A percentile compares a stretch with the other conserved stretches of the same genome.
These are phyloP conservation scores for Lycium ferocissimum DNA, from an alignment of 257 asterid genomes.

Conservation along the genomic window DNA sequence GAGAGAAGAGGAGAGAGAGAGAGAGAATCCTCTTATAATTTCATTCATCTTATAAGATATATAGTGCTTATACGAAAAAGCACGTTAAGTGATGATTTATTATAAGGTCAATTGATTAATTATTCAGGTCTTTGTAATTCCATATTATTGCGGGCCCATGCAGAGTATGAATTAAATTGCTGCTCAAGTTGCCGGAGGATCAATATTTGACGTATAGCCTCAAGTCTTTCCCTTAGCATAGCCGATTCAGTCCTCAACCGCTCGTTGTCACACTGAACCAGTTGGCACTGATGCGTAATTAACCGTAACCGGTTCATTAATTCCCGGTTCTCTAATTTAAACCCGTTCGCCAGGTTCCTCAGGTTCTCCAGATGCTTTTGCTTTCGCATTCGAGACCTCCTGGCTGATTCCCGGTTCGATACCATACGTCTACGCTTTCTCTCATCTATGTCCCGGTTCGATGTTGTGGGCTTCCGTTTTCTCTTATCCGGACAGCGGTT, in stretches of 20 bases:
- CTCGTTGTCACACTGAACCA: constrained; percentile 55
- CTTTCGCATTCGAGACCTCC: constrained; percentile 86
- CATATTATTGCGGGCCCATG: constrained; percentile 63
- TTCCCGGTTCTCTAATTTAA: constrained; percentile 63
- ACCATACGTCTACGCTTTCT: constrained; percentile 76
- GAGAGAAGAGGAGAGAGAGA: constrained; percentile 21
- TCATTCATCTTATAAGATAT: constrained; percentile 28
- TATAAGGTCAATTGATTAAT: constrained; percentile 40
- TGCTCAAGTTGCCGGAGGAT: constrained; percentile 72
- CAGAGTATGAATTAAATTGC: constrained; percentile 50
- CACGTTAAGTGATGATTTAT: constrained; percentile 21
- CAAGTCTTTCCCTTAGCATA: constrained; percentile 70
- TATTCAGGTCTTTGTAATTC: constrained; percentile 41
- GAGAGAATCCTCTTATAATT: constrained; percentile 20
- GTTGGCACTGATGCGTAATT: constrained; percentile 49
- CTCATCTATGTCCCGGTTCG: constrained; percentile 50
- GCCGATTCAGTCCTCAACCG: constrained; percentile 65
- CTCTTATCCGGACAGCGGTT: constrained; percentile 43
- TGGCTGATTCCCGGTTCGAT: constrained; percentile 94
- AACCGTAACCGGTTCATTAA: constrained; percentile 62
- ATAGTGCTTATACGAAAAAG: neutral
- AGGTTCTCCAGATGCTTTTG: constrained; percentile 79
- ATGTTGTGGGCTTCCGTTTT: constrained; percentile 29
- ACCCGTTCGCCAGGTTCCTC: constrained; percentile 75
- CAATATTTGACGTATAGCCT: constrained; percentile 74